These are phyloP conservation scores for Backusella mclennaniae DNA, from an alignment of 192 early-diverging fungal species.

Conservation along the genomic window DNA sequence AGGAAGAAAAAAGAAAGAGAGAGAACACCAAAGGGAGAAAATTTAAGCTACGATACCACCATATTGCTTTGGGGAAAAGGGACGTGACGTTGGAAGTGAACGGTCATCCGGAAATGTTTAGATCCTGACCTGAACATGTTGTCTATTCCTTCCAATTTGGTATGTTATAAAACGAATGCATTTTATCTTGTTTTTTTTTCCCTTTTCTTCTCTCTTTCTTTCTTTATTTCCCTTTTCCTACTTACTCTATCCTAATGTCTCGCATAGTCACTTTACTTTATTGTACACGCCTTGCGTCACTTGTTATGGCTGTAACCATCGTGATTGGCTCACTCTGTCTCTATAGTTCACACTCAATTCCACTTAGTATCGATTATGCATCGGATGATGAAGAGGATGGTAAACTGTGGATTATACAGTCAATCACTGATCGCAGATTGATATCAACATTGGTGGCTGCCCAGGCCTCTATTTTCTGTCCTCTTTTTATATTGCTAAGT, in stretches of 20 bases:
- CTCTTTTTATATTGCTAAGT: constrained; percentile 9
- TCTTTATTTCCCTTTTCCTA: not conserved
- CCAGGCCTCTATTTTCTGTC: constrained; percentile 26
- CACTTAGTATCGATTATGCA: not conserved
- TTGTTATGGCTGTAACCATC: not conserved
- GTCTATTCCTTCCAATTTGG: not conserved
- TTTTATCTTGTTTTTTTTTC: not conserved
- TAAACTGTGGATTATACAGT: not conserved
- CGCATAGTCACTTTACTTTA: not conserved
- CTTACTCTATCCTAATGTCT: not conserved
- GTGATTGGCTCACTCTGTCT: constrained; percentile 10
- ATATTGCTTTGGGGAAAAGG: not conserved
- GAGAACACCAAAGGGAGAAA: constrained; percentile 1
- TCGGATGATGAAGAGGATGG: not conserved
- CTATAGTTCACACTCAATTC: constrained; percentile 10
- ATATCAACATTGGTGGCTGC: constrained; percentile 30
- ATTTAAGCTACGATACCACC: not conserved
- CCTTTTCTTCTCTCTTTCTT: not conserved
- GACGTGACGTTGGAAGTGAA: constrained; percentile 6
- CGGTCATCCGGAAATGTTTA: constrained; percentile 6
- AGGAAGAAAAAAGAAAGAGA: not conserved
- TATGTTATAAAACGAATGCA: not conserved
- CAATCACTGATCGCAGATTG: constrained; percentile 18
- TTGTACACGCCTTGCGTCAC: constrained; percentile 11
- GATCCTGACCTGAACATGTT: constrained; percentile 6